These are phyloP conservation scores for Hanseniaspora lindneri DNA, from an alignment of 805 yeast species.

Conservation along the genomic window DNA sequence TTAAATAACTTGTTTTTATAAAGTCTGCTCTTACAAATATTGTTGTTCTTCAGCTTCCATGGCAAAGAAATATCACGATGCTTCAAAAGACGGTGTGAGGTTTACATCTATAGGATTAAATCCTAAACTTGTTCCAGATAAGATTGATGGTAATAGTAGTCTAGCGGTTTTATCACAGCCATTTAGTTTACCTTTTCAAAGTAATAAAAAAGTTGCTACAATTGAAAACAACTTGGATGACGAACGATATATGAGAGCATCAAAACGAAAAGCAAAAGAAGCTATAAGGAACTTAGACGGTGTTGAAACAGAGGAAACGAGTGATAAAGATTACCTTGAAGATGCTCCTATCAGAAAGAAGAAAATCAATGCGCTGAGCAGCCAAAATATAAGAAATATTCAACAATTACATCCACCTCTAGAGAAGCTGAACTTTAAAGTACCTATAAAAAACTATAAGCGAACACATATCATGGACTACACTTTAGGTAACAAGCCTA, in stretches of 20 bases:
- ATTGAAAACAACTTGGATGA: no score
- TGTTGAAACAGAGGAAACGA: slow-evolving; percentile 23
- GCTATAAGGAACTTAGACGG: slow-evolving; percentile 27
- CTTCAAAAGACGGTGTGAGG: slow-evolving; percentile 22
- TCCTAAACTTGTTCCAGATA: slow-evolving; percentile 43
- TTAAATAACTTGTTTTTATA: no score
- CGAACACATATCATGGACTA: slow-evolving; percentile 48
- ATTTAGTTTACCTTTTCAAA: slow-evolving; percentile 51
- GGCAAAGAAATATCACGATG: slow-evolving; percentile 15
- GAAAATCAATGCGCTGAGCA: slow-evolving; percentile 49
- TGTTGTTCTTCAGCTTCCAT: neutral
- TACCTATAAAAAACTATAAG: slow-evolving; percentile 43
- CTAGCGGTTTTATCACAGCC: slow-evolving; percentile 48
- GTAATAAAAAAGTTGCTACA: slow-evolving; percentile 2
- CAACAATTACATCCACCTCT: slow-evolving; percentile 29
- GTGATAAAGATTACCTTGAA: slow-evolving; percentile 12
- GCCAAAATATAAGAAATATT: slow-evolving; percentile 37
- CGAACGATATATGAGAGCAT: neutral
- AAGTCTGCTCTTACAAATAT: no score
- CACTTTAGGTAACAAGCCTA: slow-evolving; percentile 70
- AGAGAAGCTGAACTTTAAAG: slow-evolving; percentile 34
- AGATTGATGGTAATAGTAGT: slow-evolving; percentile 44
- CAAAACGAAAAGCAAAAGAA: slow-evolving; percentile 23
- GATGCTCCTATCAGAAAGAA: slow-evolving; percentile 21
- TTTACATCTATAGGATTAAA: slow-evolving; percentile 63